These are phyloP conservation scores for Apiospora koreana DNA, from an alignment of 2,329 filamentous ascomycete species.

Conservation along the genomic window DNA sequence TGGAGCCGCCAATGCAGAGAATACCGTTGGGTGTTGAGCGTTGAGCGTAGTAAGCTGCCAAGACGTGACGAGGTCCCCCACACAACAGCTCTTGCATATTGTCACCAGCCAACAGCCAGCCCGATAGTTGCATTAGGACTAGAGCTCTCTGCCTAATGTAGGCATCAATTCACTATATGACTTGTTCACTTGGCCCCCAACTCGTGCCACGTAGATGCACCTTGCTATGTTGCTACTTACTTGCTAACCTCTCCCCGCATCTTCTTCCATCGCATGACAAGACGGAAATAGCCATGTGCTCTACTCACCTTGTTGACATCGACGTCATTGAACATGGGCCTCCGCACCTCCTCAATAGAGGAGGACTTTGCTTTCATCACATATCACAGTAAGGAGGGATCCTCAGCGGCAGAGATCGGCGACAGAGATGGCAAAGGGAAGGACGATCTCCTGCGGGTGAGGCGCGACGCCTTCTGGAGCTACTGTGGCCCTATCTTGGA, in stretches of 20 bases:
- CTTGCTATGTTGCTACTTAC: no score
- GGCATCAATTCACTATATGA: no score
- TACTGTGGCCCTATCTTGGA: constrained; percentile 43
- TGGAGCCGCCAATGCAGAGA: neutral
- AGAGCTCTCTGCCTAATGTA: neutral
- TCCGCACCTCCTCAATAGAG: neutral
- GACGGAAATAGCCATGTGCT: neutral
- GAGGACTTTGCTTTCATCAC: neutral
- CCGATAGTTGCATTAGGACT: neutral
- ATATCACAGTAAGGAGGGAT: neutral
- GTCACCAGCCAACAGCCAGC: neutral
- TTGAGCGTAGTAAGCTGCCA: neutral
- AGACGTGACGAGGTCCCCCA: neutral
- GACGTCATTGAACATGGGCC: neutral
- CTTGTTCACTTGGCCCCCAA: no score
- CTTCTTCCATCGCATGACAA: neutral
- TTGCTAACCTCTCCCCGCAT: no score
- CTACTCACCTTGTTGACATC: neutral
- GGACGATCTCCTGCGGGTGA: constrained; percentile 19
- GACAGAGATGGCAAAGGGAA: neutral
- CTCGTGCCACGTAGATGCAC: no score
- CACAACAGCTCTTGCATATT: neutral
- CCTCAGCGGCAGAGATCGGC: neutral
- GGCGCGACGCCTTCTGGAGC: constrained; percentile 41
- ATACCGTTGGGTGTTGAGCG: no score